Percentiles rank a stretch among this genome's conserved stretches.
These are phyloP conservation scores for Kingdonia uniflora DNA, from an alignment of 164 flowering plant genomes.

Conservation along the genomic window DNA sequence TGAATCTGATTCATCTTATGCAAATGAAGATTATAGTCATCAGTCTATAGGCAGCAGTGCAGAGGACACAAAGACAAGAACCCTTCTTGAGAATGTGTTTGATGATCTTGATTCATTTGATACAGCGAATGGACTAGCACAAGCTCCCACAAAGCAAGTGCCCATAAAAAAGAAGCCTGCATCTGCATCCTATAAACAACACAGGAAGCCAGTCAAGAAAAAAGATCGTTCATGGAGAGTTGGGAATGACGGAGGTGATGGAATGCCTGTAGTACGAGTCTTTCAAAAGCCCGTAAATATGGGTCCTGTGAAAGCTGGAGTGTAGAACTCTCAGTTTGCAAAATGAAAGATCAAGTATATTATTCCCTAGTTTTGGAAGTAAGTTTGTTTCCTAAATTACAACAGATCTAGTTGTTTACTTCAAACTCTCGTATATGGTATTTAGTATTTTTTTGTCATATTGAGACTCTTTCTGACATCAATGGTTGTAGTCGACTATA, in stretches of 20 bases:
- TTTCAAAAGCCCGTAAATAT: conserved; percentile 53
- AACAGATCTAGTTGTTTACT: no score
- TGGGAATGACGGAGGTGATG: conserved; percentile 54
- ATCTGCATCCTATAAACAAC: no score
- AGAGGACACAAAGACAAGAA: conserved; percentile 14
- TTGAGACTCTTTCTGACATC: no score
- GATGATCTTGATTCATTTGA: conserved; percentile 60
- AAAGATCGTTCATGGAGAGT: conserved; percentile 89
- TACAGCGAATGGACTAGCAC: conserved; percentile 41
- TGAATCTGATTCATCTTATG: conserved; percentile 32
- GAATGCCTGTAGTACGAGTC: conserved; percentile 64
- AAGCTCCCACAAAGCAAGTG: conserved; percentile 25
- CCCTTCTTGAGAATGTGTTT: conserved; percentile 9
- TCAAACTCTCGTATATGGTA: no score
- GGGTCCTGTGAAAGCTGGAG: conserved; percentile 26
- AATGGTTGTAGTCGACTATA: no score
- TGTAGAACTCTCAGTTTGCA: no score
- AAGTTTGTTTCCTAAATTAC: no score
- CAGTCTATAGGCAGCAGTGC: not conserved
- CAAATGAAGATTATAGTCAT: conserved; percentile 10
- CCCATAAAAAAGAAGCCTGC: conserved; percentile 26
- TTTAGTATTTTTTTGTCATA: no score
- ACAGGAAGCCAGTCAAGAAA: conserved; percentile 77
- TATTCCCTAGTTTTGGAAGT: no score
- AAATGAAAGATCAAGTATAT: no score